Percentiles rank a stretch among this genome's conserved stretches.
Conservation (phyloP, 1,139 yeast genomes). For the Yamadazyma membranifaciens region DNA sequence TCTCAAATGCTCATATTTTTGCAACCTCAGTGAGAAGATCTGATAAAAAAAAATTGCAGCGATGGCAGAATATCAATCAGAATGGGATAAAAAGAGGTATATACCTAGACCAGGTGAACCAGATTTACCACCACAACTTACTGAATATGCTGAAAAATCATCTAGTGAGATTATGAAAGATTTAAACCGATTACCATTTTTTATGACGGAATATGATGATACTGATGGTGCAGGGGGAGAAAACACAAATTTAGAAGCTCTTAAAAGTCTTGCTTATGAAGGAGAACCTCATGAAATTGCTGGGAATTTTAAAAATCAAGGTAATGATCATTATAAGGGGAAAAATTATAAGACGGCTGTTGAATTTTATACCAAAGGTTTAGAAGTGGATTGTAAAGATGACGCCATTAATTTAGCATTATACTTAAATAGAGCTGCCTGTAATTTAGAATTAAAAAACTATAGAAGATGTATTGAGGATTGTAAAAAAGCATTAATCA, state of each 20-base stretch:
- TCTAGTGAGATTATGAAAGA: conserved; percentile 79
- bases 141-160: conserved; percentile 62
- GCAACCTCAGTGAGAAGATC: conserved; percentile 2
- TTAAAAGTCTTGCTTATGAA: conserved; percentile 88
- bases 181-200: conserved; percentile 83
- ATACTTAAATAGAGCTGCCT: conserved; percentile 83
- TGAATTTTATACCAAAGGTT: conserved; percentile 74
- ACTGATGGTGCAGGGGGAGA: conserved; percentile 78
- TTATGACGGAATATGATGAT: conserved; percentile 86
- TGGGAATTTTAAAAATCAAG: conserved; percentile 84
- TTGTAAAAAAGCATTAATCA: conserved; percentile 66
- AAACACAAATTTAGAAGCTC: conserved; percentile 76
- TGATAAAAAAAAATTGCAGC: not conserved
- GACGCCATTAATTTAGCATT: conserved; percentile 57
- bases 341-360: conserved; percentile 76
- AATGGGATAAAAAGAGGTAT: conserved; percentile 58
- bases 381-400: conserved; percentile 65
- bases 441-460: conserved; percentile 81
- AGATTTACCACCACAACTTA: conserved; percentile 76
- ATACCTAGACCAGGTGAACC: conserved; percentile 80
- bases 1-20: no score
- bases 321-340: conserved; percentile 77
- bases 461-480: conserved; percentile 86
- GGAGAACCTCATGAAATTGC: conserved; percentile 96
- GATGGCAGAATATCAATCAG: conserved; percentile 30